Conservation (phyloP, 140 eudicot genomes). For the Oenanthe javanica region DNA sequence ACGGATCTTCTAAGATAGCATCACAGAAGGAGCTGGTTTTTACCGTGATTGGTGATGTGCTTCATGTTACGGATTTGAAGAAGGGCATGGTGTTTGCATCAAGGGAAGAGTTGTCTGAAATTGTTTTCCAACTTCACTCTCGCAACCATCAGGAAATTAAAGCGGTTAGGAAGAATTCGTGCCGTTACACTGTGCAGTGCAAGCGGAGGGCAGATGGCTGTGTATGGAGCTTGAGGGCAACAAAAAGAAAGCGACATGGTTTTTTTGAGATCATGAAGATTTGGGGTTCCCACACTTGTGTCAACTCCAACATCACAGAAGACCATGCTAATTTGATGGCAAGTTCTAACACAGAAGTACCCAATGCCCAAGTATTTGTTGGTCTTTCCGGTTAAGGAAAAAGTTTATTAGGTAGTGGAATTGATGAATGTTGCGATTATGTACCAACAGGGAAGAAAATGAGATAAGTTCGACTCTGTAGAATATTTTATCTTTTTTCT, state of each 20-base stretch:
- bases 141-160: not conserved
- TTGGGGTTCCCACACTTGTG: not conserved
- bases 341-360: not conserved
- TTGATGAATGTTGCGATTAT: not conserved
- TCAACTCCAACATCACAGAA: not conserved
- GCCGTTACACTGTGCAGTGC: not conserved
- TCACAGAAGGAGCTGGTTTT: not conserved
- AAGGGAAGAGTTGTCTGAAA: not conserved
- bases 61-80: constrained; percentile 1
- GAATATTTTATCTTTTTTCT: not conserved
- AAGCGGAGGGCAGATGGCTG: not conserved
- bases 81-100: constrained; percentile 1
- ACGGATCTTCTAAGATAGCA: not conserved
- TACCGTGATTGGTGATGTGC: not conserved
- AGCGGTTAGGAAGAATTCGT: not conserved
- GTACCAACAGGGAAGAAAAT: not conserved
- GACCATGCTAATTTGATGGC: not conserved
- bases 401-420: not conserved
- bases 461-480: not conserved
- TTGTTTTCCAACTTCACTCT: not conserved
- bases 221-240: not conserved
- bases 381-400: not conserved
- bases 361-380: not conserved
- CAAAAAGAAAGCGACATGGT: not conserved
- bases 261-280: constrained; percentile 5